phyloP scores from a whole-genome alignment of 805 yeast genomes.

The Hanseniaspora lindneri region DNA sequence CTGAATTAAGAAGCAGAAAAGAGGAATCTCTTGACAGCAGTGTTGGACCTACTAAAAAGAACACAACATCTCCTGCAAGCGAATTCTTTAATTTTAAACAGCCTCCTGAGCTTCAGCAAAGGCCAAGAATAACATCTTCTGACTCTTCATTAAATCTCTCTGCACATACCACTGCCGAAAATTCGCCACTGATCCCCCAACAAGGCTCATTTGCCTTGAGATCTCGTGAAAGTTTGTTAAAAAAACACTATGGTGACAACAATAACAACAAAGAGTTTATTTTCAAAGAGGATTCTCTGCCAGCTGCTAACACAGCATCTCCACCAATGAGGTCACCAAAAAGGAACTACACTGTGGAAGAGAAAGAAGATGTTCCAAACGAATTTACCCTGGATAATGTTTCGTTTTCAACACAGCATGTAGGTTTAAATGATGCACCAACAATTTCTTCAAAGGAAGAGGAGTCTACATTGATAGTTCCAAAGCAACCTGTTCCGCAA shows the following conservation, averaged over 20 bases:
- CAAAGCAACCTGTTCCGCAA: not conserved
- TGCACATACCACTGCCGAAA: conserved; percentile 13
- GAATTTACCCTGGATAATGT: not conserved
- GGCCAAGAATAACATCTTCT: conserved; percentile 1
- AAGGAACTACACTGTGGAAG: not conserved
- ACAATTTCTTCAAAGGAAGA: not conserved
- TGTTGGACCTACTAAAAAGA: not conserved
- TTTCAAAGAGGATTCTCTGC: not conserved
- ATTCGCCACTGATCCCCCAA: conserved; percentile 10
- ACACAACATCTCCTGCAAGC: not conserved
- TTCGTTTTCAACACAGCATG: not conserved
- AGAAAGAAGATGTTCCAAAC: not conserved
- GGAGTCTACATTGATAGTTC: not conserved
- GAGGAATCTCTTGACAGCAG: not conserved
- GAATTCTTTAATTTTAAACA: conserved; percentile 3
- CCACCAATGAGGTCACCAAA: conserved; percentile 4
- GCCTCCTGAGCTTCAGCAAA: conserved; percentile 4
- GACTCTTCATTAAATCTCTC: conserved; percentile 11
- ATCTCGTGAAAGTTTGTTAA: not conserved
- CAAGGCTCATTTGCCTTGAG: conserved; percentile 6
- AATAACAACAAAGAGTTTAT: not conserved
- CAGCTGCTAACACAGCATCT: not conserved
- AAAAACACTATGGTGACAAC: not conserved
- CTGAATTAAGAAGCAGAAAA: conserved; percentile 9
- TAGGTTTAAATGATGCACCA: not conserved